These are phyloP conservation scores for Xylariaceae sp. DNA, from an alignment of 2,329 filamentous ascomycete species.

Conservation along the genomic window DNA sequence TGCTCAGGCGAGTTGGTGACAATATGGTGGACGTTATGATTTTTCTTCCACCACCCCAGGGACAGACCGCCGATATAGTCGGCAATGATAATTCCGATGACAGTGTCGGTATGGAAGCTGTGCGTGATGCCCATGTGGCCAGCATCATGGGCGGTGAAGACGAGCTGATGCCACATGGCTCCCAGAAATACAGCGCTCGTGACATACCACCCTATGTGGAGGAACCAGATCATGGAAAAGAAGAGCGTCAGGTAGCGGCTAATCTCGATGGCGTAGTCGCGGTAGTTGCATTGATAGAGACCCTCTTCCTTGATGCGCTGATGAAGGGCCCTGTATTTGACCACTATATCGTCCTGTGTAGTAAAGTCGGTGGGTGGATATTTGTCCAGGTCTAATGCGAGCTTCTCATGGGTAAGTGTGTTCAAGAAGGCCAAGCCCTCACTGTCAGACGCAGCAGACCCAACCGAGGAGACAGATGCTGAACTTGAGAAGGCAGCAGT, in stretches of 20 bases:
- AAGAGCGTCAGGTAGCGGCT: slow-evolving; percentile 69
- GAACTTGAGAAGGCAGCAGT: slow-evolving; percentile 27
- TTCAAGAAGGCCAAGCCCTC: slow-evolving; percentile 63
- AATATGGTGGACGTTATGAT: slow-evolving; percentile 94
- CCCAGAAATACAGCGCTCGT: slow-evolving; percentile 73
- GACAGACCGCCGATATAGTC: slow-evolving; percentile 87
- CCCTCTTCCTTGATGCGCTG: slow-evolving; percentile 68
- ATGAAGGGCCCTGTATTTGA: slow-evolving; percentile 77
- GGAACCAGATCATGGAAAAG: slow-evolving; percentile 54
- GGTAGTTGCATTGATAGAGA: slow-evolving; percentile 81
- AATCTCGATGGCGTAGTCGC: slow-evolving; percentile 70
- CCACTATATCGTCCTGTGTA: slow-evolving; percentile 71
- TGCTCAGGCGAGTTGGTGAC: slow-evolving; percentile 94
- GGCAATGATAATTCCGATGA: slow-evolving; percentile 85
- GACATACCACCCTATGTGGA: slow-evolving; percentile 63
- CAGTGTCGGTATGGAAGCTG: slow-evolving; percentile 74
- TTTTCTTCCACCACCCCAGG: slow-evolving; percentile 95
- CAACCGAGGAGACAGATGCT: slow-evolving; percentile 58
- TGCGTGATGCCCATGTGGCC: slow-evolving; percentile 98
- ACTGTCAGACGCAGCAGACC: slow-evolving; percentile 47
- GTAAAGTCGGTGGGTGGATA: slow-evolving; percentile 73
- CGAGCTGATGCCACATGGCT: slow-evolving; percentile 87
- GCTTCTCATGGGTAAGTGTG: slow-evolving; percentile 67
- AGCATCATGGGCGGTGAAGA: slow-evolving; percentile 91
- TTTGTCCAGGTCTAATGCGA: slow-evolving; percentile 69